Conservation (phyloP, 1,139 yeast genomes). For the Hansenula anomala region DNA sequence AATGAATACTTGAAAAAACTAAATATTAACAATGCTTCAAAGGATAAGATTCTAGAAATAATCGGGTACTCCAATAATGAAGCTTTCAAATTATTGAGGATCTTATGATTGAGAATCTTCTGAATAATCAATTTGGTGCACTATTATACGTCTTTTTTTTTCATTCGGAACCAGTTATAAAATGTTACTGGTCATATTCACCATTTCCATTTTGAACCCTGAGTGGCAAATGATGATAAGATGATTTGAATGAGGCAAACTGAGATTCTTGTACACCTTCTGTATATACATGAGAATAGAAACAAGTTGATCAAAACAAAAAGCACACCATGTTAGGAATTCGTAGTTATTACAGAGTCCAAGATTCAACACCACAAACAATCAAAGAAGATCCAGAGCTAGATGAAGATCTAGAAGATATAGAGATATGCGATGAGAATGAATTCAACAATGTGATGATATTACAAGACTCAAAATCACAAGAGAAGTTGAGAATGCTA, state of each 20-base stretch:
- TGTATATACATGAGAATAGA: too few species aligned
- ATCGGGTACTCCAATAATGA: slow-evolving; percentile 8
- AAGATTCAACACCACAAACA: not conserved
- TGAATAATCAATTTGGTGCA: too few species aligned
- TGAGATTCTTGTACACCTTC: too few species aligned
- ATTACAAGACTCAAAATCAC: not conserved
- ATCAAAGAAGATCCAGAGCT: not conserved
- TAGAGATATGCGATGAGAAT: not conserved
- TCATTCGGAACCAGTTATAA: not conserved
- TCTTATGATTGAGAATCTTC: slow-evolving; percentile 6
- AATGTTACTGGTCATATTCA: not conserved
- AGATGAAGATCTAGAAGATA: not conserved
- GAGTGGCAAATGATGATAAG: too few species aligned
- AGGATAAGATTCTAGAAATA: slow-evolving; percentile 8
- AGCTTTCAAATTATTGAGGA: slow-evolving; percentile 8
- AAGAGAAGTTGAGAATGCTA: not conserved
- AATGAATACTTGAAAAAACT: slow-evolving; percentile 4
- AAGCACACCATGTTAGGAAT: not conserved
- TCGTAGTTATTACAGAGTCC: not conserved
- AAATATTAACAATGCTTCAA: slow-evolving; percentile 3
- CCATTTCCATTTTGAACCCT: too few species aligned
- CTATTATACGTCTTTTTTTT: too few species aligned
- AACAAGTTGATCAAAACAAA: too few species aligned
- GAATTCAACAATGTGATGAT: not conserved
- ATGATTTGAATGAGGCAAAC: too few species aligned